Evolutionary conservation across 306 rosid species (phyloP).

Genomic region (Corylus heterophylla): DNA sequence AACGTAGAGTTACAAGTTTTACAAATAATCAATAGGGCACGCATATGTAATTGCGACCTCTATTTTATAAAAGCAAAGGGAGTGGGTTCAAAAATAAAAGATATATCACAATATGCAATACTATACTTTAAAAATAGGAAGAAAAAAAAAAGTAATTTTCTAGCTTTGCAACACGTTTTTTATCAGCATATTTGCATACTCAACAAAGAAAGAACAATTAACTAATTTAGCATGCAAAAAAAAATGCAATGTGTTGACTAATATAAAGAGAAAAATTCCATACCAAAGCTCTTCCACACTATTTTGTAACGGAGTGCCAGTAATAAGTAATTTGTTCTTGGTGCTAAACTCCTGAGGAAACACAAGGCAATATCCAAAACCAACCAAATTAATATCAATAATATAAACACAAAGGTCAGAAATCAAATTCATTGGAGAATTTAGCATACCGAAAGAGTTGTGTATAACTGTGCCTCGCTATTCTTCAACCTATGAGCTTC

Average conservation of each 20-base stretch:
- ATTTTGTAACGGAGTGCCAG: conserved; percentile 98
- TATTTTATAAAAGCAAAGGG: not conserved
- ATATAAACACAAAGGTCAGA: conserved; percentile 11
- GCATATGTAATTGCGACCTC: not conserved
- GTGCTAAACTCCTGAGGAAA: conserved; percentile 92
- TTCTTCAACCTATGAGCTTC: conserved; percentile 99
- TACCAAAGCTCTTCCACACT: conserved; percentile 99
- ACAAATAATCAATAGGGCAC: not conserved
- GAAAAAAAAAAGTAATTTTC: not conserved
- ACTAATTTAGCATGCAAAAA: conserved; percentile 4
- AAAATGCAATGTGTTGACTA: conserved; percentile 7
- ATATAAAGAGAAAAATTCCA: conserved; percentile 22
- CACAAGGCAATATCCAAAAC: conserved; percentile 22
- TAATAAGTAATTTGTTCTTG: conserved; percentile 94
- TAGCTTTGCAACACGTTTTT: not conserved
- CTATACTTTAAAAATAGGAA: not conserved
- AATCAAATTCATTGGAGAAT: conserved; percentile 20
- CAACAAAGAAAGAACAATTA: not conserved
- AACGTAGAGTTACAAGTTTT: not conserved
- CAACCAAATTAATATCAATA: conserved; percentile 6
- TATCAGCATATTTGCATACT: not conserved
- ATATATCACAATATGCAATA: not conserved
- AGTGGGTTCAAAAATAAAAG: not conserved
- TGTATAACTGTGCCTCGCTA: conserved; percentile 98
- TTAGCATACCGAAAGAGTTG: conserved; percentile 78